These are phyloP conservation scores for Hortaea sp. DNA, from an alignment of 2,329 filamentous ascomycete genomes.

Conservation along the genomic window DNA sequence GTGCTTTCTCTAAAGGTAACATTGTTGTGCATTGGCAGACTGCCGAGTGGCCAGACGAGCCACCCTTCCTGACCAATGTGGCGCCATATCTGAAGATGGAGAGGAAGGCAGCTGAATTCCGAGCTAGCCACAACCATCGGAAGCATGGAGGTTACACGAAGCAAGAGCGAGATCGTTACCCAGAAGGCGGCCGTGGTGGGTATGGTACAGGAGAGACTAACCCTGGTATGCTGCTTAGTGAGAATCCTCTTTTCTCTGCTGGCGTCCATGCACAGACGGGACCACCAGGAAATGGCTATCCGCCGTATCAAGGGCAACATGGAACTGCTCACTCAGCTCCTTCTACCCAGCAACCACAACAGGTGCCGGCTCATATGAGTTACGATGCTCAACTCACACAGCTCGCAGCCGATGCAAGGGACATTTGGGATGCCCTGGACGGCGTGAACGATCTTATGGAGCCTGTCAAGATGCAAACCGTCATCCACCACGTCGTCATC, in stretches of 20 bases:
- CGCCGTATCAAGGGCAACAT: background rate
- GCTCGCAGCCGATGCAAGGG: conserved; percentile 45
- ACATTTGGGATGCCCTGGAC: conserved; percentile 53
- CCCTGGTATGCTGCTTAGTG: conserved; percentile 3
- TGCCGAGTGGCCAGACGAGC: conserved; percentile 65
- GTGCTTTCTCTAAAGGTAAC: conserved; percentile 56
- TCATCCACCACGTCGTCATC: conserved; percentile 53
- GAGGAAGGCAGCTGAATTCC: conserved; percentile 3
- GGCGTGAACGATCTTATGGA: conserved; percentile 52
- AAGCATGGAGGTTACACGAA: background rate
- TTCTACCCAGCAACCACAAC: background rate
- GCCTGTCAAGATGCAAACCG: conserved; percentile 50
- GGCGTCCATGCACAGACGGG: conserved; percentile 1
- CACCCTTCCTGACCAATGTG: conserved; percentile 59
- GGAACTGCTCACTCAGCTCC: background rate
- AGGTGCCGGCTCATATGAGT: conserved; percentile 1
- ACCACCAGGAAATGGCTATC: conserved; percentile 1
- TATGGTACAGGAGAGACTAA: conserved; percentile 3
- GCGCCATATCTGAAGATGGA: conserved; percentile 12
- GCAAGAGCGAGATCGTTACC: background rate
- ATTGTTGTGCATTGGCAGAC: conserved; percentile 66
- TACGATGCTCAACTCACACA: conserved; percentile 13
- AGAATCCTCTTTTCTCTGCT: conserved; percentile 9
- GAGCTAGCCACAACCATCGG: conserved; percentile 1
- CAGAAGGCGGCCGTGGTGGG: conserved; percentile 3